Conservation (phyloP, 1,139 yeast species). For the Meyerozyma sp. region DNA sequence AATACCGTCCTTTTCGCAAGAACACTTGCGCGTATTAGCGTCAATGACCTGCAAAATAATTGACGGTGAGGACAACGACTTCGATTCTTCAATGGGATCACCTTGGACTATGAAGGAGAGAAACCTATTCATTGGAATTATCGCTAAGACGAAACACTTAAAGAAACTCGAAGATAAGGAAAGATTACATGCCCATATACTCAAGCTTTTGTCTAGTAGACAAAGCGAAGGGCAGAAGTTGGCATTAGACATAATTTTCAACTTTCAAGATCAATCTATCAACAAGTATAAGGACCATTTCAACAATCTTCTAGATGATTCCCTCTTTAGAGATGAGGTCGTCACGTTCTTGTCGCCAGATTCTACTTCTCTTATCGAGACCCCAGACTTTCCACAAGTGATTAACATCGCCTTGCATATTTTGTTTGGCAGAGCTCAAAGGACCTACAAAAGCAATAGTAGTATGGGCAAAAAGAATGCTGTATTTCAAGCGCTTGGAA, state of each 20-base stretch:
- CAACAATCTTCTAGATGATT: constrained; percentile 72
- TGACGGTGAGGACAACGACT: constrained; percentile 21
- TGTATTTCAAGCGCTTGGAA: constrained; percentile 66
- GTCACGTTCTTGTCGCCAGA: constrained; percentile 52
- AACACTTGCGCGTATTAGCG: constrained; percentile 48
- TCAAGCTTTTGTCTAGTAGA: constrained; percentile 59
- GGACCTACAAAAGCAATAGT: constrained; percentile 51
- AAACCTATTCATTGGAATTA: constrained; percentile 53
- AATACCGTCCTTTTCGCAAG: constrained; percentile 65
- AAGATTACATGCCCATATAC: constrained; percentile 47
- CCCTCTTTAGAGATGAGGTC: constrained; percentile 80
- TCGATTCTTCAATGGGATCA: constrained; percentile 7
- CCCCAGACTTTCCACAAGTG: constrained; percentile 50
- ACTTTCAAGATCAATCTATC: constrained; percentile 54
- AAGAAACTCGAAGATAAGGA: constrained; percentile 47
- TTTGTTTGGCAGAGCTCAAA: constrained; percentile 82
- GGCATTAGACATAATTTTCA: constrained; percentile 68
- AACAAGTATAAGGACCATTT: constrained; percentile 71
- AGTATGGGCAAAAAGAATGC: constrained; percentile 74
- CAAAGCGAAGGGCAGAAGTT: constrained; percentile 60
- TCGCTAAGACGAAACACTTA: constrained; percentile 63
- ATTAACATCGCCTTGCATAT: constrained; percentile 76
- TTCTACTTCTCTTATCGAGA: constrained; percentile 53
- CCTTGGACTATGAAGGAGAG: constrained; percentile 62
- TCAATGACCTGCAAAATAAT: constrained; percentile 43